Evolutionary conservation across 2,329 filamentous ascomycete species (phyloP).

Genomic region (Alternaria arborescens): DNA sequence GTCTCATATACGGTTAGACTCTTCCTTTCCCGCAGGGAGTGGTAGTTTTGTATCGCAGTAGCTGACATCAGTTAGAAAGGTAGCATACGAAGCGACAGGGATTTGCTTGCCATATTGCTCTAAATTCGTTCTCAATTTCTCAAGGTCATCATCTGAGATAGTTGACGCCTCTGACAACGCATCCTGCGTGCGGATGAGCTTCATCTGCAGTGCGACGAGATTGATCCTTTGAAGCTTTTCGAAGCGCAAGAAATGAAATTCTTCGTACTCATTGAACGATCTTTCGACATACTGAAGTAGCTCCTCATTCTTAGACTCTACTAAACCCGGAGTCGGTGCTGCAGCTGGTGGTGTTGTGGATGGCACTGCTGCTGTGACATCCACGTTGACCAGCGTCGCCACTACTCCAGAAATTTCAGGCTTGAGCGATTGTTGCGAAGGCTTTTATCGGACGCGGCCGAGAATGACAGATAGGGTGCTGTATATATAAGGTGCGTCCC

Average conservation of each 20-base stretch:
- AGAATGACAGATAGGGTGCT: no score
- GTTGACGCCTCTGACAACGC: accelerated
- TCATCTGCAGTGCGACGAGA: neutral
- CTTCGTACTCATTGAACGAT: accelerated
- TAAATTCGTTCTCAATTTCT: accelerated
- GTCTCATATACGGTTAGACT: neutral
- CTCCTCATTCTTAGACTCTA: accelerated
- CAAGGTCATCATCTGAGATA: neutral
- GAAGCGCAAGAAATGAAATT: neutral
- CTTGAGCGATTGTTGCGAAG: no score
- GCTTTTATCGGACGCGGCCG: no score
- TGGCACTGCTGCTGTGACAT: no score
- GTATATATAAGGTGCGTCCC: neutral
- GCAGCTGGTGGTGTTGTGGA: no score
- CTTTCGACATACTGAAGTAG: neutral
- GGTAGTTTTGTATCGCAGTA: neutral
- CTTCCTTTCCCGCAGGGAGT: neutral
- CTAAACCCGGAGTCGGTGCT: no score
- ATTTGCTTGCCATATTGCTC: no score
- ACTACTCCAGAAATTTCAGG: no score
- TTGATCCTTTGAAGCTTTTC: neutral
- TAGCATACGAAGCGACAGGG: neutral
- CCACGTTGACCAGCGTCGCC: no score
- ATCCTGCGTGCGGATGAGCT: neutral
- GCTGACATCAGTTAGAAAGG: neutral